These are phyloP conservation scores for Mediolabrus comicus DNA, from an alignment of 108 stramenopile species.

Conservation along the genomic window DNA sequence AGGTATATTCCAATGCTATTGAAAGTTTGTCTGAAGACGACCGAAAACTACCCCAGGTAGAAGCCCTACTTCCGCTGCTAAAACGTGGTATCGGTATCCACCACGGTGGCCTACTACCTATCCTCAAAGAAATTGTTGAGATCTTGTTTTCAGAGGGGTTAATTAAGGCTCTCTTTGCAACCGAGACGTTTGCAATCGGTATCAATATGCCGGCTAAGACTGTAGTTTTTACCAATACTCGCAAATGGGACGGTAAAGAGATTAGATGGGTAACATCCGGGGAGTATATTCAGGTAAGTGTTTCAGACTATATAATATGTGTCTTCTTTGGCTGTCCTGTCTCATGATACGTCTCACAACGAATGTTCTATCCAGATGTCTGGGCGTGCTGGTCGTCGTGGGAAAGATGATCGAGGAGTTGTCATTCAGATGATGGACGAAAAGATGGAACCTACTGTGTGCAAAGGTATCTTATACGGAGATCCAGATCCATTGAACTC, in stretches of 20 bases:
- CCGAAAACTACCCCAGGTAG: conserved; percentile 93
- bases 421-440: conserved; percentile 99
- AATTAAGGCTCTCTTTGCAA: conserved; percentile 97
- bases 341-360: too few relatives aligned
- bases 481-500: conserved; percentile 96
- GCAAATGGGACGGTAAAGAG: conserved; percentile 97
- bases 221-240: conserved; percentile 96
- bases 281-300: conserved; percentile 99
- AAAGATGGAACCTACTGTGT: conserved; percentile 96
- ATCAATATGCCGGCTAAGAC: conserved; percentile 99
- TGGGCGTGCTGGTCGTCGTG: conserved; percentile 98
- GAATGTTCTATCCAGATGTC: too few relatives aligned
- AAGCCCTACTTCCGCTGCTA: conserved; percentile 91
- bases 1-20: conserved; percentile 96
- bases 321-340: neutral
- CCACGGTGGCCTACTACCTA: conserved; percentile 99
- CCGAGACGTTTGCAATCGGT: conserved; percentile 99
- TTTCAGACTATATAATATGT: conserved; percentile 10
- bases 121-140: conserved; percentile 99
- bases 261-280: conserved; percentile 90
- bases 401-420: conserved; percentile 97
- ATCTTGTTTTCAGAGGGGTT: conserved; percentile 98
- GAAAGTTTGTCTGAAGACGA: conserved; percentile 96
- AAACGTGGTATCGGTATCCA: conserved; percentile 98
- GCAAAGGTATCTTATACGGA: conserved; percentile 93